A percentile compares a stretch with the other conserved stretches of the same genome.
Conservation (phyloP, 1,284 basidiomycete genomes). For the Phaffia rhodozyma region DNA sequence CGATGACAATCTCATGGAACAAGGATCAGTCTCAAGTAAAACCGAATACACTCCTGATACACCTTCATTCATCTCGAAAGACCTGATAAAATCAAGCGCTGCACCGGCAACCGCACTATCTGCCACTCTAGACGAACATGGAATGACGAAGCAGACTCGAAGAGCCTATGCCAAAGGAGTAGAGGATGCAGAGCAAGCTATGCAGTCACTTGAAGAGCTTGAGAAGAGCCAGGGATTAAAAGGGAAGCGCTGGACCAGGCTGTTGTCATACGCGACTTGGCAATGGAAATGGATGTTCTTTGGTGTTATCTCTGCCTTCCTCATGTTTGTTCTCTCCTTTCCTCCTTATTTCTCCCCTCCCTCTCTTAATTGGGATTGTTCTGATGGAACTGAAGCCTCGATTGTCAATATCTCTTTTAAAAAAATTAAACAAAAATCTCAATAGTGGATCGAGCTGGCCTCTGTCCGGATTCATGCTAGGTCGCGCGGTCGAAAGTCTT, state of each 20-base stretch:
- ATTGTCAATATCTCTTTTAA: neutral
- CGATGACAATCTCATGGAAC: neutral
- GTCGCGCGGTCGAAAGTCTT: slow-evolving; percentile 25
- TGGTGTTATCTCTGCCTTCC: neutral
- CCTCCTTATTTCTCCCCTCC: neutral
- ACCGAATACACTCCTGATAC: too few species aligned
- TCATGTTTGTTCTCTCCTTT: neutral
- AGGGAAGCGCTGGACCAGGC: neutral
- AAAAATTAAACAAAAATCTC: neutral
- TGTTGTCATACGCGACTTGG: neutral
- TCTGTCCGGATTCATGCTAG: slow-evolving; percentile 30
- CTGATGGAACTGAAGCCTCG: neutral
- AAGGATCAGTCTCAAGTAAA: too few species aligned
- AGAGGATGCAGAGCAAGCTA: too few species aligned
- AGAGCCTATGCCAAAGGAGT: neutral
- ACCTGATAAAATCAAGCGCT: neutral
- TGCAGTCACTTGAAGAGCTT: neutral
- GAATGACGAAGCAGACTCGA: neutral
- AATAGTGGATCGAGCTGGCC: slow-evolving; percentile 34
- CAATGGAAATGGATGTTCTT: neutral
- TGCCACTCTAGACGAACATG: neutral
- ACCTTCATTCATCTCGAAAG: neutral
- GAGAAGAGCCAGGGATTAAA: neutral
- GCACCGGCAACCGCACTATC: neutral
- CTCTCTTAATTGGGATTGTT: neutral